Base-by-base conservation (phyloP, 768 basidiomycete species). In the Galerina sulciceps region DNA sequence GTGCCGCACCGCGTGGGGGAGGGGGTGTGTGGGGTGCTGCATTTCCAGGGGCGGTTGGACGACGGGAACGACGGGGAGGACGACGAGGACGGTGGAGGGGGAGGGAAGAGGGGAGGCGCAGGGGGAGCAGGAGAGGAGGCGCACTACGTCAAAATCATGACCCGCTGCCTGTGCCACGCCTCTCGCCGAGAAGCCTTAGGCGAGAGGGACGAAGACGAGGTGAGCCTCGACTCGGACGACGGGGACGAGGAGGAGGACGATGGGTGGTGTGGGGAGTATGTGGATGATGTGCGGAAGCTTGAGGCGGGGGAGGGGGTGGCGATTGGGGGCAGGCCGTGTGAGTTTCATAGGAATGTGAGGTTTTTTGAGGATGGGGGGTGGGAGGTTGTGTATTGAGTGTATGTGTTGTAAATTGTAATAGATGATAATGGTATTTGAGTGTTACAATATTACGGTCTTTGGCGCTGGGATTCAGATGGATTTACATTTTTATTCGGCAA, bases 1-100 rank as follows among this genome's bases (percentile, higher is more conserved):
- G 84, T 87, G 54, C 91, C 92, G 6, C 88, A 90, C 66, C 84
- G 82, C 20, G 83, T 81, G 53, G 88, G 87, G 2, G 76, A 84
- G 62, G 93, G 91, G 1, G 76, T 85, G 4, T 94, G 93, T 66
- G 79, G 77, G 26, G 73, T 80, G 42, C 77, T 76, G 65, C 93
- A 94, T 71, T 81, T 80, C 60, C 26, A 8, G 26, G 26, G 26
- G n/a, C n/a, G n/a, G 5, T 66, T 76, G 42, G 87, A 91, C 62
- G 75, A 79, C 6, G 75, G 43, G 2, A 11, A 10, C 20, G 34
- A 44, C 18, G 40, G 18, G 13, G 15, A 20, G 17, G 36, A 26
- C 22, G 13, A 26, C 35, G 34, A 43, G 18, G 9, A 8, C 23
- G 17, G 35, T 82, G 38, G 85, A 83, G 23, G 86, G 85, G 38